phyloP scores from a whole-genome alignment of 2,329 filamentous ascomycete genomes.

The Talaromyces piceae region DNA sequence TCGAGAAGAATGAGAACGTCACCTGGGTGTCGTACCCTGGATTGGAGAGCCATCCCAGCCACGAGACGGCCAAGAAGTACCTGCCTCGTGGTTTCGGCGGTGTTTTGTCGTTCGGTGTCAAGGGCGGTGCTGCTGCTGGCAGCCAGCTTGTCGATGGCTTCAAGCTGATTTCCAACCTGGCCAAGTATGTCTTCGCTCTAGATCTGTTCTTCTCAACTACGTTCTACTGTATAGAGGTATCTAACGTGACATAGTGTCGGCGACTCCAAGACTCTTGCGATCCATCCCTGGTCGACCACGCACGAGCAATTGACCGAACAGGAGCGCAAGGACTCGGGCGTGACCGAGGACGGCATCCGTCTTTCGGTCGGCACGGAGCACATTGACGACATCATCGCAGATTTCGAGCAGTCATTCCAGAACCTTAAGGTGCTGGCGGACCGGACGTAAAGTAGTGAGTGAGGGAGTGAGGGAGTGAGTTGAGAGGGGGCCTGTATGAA shows the following conservation, averaged over 20 bases:
- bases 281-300: conserved; percentile 92
- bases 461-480: too few species aligned
- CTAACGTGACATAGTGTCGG: conserved; percentile 52
- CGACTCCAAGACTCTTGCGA: conserved; percentile 88
- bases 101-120: conserved; percentile 87
- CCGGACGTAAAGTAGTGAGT: too few species aligned
- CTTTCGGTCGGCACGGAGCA: conserved; percentile 95
- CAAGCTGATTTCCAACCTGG: conserved; percentile 90
- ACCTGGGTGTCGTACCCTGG: conserved; percentile 93
- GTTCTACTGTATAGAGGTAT: neutral
- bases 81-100: conserved; percentile 78
- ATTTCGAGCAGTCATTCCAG: conserved; percentile 87
- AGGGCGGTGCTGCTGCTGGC: conserved; percentile 76
- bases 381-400: conserved; percentile 93
- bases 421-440: conserved; percentile 18
- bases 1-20: conserved; percentile 76
- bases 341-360: conserved; percentile 82
- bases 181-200: conserved; percentile 54
- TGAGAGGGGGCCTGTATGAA: neutral
- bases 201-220: neutral
- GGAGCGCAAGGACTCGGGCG: conserved; percentile 72
- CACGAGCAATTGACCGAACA: conserved; percentile 83
- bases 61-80: conserved; percentile 79
- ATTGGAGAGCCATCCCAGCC: conserved; percentile 70
- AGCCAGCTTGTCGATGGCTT: conserved; percentile 87